Conservation (phyloP, 2,329 filamentous ascomycete species). For the Trichoderma harzianum region DNA sequence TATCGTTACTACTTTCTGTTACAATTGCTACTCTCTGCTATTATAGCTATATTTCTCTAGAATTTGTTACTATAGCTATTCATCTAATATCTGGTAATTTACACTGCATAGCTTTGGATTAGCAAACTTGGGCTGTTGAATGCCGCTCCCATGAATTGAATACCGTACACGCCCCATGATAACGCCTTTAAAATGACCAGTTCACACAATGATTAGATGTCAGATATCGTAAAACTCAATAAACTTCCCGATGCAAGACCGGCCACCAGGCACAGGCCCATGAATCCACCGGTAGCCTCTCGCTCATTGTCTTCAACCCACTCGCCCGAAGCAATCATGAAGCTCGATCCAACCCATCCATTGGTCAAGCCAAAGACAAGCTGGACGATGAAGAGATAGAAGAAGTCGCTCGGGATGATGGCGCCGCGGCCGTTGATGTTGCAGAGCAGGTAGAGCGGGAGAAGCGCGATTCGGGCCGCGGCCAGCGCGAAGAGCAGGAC, state of each 20-base stretch:
- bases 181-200: background rate
- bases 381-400: slow-evolving; percentile 84
- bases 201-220: slow-evolving; percentile 22
- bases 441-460: slow-evolving; percentile 86
- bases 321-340: slow-evolving; percentile 85
- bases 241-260: slow-evolving; percentile 84
- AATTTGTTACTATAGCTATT: background rate
- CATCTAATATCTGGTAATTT: background rate
- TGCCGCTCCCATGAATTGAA: background rate
- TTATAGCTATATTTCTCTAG: background rate
- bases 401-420: slow-evolving; percentile 72
- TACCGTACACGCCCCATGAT: background rate
- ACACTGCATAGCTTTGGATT: background rate
- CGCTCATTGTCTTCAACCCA: slow-evolving; percentile 80
- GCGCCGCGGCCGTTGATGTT: slow-evolving; percentile 79
- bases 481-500: slow-evolving; percentile 64
- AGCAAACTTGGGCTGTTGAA: background rate
- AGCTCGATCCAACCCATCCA: slow-evolving; percentile 79
- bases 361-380: slow-evolving; percentile 79
- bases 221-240: slow-evolving; percentile 73
- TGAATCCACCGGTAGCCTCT: slow-evolving; percentile 88
- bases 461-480: slow-evolving; percentile 62
- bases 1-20: no score
- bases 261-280: slow-evolving; percentile 84
- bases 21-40: no score